phyloP scores from a whole-genome alignment of 1,284 basidiomycete genomes.

The Cutaneotrichosporon cutaneum region DNA sequence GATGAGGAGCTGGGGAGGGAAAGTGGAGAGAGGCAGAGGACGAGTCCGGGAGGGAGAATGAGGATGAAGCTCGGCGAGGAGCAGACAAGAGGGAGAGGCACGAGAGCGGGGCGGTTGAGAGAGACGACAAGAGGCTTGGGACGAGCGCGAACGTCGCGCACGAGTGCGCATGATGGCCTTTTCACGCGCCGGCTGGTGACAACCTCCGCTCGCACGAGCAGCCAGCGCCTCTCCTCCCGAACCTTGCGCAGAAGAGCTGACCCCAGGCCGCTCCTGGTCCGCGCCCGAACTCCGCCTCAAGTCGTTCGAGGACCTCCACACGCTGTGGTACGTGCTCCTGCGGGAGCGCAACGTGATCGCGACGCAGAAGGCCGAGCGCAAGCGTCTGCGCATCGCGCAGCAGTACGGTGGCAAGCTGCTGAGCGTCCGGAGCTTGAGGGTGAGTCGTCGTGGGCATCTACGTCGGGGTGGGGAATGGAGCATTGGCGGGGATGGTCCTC shows the following conservation, averaged over 20 bases:
- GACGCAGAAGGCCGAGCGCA: constrained; percentile 76
- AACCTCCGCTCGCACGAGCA: background rate
- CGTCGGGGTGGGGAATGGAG: background rate
- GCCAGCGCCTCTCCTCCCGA: background rate
- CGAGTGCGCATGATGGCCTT: background rate
- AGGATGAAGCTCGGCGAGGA: too few species aligned
- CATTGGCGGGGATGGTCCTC: too few species aligned
- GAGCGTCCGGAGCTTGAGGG: constrained; percentile 37
- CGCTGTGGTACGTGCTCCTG: constrained; percentile 84
- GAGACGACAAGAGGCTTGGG: background rate
- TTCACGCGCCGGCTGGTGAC: background rate
- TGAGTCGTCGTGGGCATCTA: too few species aligned
- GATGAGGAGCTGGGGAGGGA: background rate
- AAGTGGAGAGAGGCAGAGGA: background rate
- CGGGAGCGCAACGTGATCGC: constrained; percentile 84
- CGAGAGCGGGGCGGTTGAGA: background rate
- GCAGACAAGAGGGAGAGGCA: background rate
- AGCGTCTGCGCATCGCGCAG: constrained; percentile 59
- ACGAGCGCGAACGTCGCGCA: background rate
- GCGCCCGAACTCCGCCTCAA: constrained; percentile 81
- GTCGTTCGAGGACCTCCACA: constrained; percentile 87
- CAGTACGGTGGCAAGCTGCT: constrained; percentile 40
- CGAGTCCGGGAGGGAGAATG: background rate
- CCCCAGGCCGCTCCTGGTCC: constrained; percentile 76
- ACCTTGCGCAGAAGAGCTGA: background rate